Evolutionary conservation across 768 basidiomycete genomes (phyloP).

Genomic region (Collybia nuda): DNA sequence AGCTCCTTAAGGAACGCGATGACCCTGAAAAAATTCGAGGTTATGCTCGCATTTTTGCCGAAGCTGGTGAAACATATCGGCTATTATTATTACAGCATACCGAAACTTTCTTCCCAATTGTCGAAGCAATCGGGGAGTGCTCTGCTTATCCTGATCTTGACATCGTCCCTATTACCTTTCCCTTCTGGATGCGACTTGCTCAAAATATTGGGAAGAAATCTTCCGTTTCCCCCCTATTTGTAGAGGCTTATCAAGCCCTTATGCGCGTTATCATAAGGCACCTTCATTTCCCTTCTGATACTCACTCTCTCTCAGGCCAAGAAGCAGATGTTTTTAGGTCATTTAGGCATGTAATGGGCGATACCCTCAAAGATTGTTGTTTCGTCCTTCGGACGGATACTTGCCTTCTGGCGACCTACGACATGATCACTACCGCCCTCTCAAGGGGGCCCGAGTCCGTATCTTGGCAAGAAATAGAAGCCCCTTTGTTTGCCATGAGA

Average conservation of each 20-base stretch:
- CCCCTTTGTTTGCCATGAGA: conserved; percentile 94
- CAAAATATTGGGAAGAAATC: conserved; percentile 80
- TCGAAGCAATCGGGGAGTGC: conserved; percentile 92
- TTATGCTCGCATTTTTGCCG: conserved; percentile 89
- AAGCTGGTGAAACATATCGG: conserved; percentile 96
- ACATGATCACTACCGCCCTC: conserved; percentile 75
- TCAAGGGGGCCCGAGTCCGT: conserved; percentile 53
- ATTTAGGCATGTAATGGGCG: conserved; percentile 98
- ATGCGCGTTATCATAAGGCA: conserved; percentile 87
- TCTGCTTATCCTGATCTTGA: conserved; percentile 93
- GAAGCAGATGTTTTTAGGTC: conserved; percentile 92
- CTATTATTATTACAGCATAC: conserved; percentile 85
- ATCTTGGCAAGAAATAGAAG: conserved; percentile 97
- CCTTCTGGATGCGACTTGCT: conserved; percentile 98
- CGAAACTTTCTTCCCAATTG: conserved; percentile 91
- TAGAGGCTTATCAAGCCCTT: conserved; percentile 80
- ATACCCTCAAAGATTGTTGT: conserved; percentile 98
- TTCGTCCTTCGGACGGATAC: conserved; percentile 84
- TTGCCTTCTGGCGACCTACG: conserved; percentile 80
- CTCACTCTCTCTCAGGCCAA: conserved; percentile 63
- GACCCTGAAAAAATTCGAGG: conserved; percentile 90
- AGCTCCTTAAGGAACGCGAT: conserved; percentile 58
- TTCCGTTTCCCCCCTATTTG: conserved; percentile 71
- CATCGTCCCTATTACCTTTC: conserved; percentile 95
- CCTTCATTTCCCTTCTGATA: conserved; percentile 86